Percentiles rank a stretch among this genome's conserved stretches.
These are phyloP conservation scores for Cyclotella atomus DNA, from an alignment of 108 stramenopile genomes.

Conservation along the genomic window DNA sequence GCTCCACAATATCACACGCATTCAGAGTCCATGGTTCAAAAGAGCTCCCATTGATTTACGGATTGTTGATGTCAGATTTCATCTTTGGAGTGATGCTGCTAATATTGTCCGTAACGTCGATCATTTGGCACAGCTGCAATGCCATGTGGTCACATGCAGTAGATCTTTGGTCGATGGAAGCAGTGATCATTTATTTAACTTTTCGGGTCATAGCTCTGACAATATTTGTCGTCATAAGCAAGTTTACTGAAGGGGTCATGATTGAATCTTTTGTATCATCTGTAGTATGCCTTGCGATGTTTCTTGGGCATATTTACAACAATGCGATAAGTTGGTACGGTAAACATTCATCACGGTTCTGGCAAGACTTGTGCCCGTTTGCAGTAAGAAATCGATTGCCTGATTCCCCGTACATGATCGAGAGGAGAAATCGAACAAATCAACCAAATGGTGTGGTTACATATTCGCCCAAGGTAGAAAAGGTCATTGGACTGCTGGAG, in stretches of 20 bases:
- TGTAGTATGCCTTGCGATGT: slow-evolving; percentile 6
- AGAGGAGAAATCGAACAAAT: too few species aligned
- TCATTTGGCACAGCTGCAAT: slow-evolving; percentile 47
- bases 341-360: slow-evolving; percentile 18
- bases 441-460: too few species aligned
- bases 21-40: background rate
- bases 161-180: slow-evolving; percentile 56
- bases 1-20: slow-evolving; percentile 10
- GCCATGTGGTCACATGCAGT: slow-evolving; percentile 31
- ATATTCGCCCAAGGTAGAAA: too few species aligned
- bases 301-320: slow-evolving; percentile 7
- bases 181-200: slow-evolving; percentile 31
- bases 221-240: slow-evolving; percentile 2
- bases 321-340: slow-evolving; percentile 16
- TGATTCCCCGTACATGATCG: too few species aligned
- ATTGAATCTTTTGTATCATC: slow-evolving; percentile 19
- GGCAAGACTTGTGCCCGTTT: slow-evolving; percentile 21
- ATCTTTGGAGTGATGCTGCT: slow-evolving; percentile 41
- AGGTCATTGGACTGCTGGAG: slow-evolving; percentile 17
- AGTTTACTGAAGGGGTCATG: background rate
- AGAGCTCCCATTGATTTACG: background rate
- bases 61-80: slow-evolving; percentile 29
- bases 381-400: slow-evolving; percentile 31
- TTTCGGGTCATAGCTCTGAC: slow-evolving; percentile 17
- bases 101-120: slow-evolving; percentile 37